Base-by-base conservation (phyloP, 371 early-diverging fungal genomes). In the Mucor saturninus region DNA sequence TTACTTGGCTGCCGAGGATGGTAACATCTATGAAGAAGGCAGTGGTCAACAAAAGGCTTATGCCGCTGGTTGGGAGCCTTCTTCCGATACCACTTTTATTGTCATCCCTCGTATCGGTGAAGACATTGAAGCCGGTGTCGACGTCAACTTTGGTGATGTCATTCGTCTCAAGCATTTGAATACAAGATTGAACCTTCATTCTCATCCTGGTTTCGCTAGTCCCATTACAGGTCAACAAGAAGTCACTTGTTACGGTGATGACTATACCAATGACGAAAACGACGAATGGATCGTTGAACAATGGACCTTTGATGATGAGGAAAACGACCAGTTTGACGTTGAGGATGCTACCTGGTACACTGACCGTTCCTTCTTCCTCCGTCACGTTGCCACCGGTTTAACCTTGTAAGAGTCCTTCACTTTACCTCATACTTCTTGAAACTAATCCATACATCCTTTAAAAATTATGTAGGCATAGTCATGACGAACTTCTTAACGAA, bases 261-360 rank as follows among this genome's bases (percentile, higher is more conserved):
- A 77, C 21, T 42, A 55, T 28, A 52, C 53, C 2, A 72, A 71
- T 14, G 89, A 89, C 59, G 72, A 82, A 38, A 89, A 89, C 62
- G 89, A 88, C 56, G 71, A 81, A 61, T 88, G 89, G 89, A 56
- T 80, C 13, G 71, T 88, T 15, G 81, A 86, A 50, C 75, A 76
- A 52, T 83, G 74, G 67, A 73, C 64, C 9, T 48, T 51, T 53
- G 69, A 64, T 40, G 69, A 68, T 9, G 64, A 55, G 2, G 61
- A 68, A 31, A 68, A 77, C 11, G 80, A 80, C 14, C 75, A 75
- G 11, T 76, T 75, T 51, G 76, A 76, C 49, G 65, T 32, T 52
- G 73, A 67, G 14, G 72, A 69, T 37, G 40, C 48, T 55, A 73
- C 75, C 53, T 88, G 87, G 86, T 73, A 70, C 35, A 67, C 71